phyloP scores from a whole-genome alignment of 768 basidiomycete genomes.

The Rhodotorula taiwanensis region DNA sequence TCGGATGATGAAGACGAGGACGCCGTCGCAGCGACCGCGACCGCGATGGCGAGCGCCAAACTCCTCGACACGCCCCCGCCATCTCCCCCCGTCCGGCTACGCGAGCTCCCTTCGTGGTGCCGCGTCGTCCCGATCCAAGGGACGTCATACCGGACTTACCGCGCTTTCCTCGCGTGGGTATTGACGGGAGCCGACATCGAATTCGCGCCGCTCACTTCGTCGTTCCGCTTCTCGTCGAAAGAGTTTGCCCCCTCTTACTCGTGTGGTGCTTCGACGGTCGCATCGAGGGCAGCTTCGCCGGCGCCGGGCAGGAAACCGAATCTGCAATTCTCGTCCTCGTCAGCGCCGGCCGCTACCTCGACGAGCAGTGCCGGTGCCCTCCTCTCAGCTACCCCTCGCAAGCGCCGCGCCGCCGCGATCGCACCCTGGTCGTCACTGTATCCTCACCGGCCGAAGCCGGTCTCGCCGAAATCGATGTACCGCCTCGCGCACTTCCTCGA shows the following conservation, averaged over 20 bases:
- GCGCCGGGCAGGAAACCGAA: too few species aligned
- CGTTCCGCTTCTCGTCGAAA: slow-evolving; percentile 8
- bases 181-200: not conserved
- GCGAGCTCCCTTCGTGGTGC: not conserved
- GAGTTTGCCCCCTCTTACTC: not conserved
- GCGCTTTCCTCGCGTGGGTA: slow-evolving; percentile 11
- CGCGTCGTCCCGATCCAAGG: slow-evolving; percentile 13
- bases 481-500: slow-evolving; percentile 28
- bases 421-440: not conserved
- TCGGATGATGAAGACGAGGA: slow-evolving; percentile 7
- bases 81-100: not conserved
- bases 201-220: slow-evolving; percentile 19
- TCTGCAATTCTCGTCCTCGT: not conserved
- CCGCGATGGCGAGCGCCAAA: not conserved
- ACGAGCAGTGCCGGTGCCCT: not conserved
- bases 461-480: slow-evolving; percentile 24
- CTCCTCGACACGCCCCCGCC: not conserved
- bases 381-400: not conserved
- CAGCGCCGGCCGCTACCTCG: not conserved
- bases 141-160: slow-evolving; percentile 13
- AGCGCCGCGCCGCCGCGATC: not conserved
- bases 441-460: not conserved
- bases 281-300: too few species aligned
- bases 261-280: too few species aligned
- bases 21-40: not conserved